Conservation (phyloP, 2,329 filamentous ascomycete genomes). For the Arthrocladium fulminans region DNA sequence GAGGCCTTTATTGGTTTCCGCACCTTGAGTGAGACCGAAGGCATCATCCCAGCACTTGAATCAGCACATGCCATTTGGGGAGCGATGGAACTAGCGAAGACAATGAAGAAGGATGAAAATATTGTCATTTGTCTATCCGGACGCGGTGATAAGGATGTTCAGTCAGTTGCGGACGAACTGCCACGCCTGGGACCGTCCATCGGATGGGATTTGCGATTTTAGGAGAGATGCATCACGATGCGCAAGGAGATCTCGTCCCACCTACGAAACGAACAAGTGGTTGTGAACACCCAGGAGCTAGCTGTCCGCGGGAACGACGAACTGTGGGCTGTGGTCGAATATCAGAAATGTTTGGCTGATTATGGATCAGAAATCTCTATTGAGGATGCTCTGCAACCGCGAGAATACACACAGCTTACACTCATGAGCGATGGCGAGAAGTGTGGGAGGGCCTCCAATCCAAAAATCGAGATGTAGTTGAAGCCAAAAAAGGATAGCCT, state of each 20-base stretch:
- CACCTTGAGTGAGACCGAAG: conserved; percentile 76
- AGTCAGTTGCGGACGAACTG: conserved; percentile 92
- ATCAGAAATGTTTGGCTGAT: neutral
- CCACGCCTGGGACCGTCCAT: conserved; percentile 83
- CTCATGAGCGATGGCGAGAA: too few species aligned
- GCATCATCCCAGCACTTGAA: conserved; percentile 94
- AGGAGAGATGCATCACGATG: conserved; percentile 17
- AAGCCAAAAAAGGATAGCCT: too few species aligned
- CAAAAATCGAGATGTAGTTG: too few species aligned
- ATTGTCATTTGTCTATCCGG: conserved; percentile 91
- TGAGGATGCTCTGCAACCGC: too few species aligned
- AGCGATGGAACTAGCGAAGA: conserved; percentile 82
- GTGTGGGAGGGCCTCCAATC: too few species aligned
- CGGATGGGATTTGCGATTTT: conserved; percentile 57
- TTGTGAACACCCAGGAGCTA: neutral
- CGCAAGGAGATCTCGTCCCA: neutral
- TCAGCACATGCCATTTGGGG: conserved; percentile 87
- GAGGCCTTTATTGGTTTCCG: conserved; percentile 83
- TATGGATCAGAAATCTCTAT: too few species aligned
- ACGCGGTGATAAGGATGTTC: conserved; percentile 94
- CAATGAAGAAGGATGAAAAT: conserved; percentile 78
- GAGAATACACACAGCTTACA: too few species aligned
- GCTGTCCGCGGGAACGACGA: too few species aligned
- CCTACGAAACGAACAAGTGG: neutral
- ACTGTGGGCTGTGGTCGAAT: too few species aligned